These are phyloP conservation scores for Allomyces macrogynus DNA, from an alignment of 192 early-diverging fungal species.

Conservation along the genomic window DNA sequence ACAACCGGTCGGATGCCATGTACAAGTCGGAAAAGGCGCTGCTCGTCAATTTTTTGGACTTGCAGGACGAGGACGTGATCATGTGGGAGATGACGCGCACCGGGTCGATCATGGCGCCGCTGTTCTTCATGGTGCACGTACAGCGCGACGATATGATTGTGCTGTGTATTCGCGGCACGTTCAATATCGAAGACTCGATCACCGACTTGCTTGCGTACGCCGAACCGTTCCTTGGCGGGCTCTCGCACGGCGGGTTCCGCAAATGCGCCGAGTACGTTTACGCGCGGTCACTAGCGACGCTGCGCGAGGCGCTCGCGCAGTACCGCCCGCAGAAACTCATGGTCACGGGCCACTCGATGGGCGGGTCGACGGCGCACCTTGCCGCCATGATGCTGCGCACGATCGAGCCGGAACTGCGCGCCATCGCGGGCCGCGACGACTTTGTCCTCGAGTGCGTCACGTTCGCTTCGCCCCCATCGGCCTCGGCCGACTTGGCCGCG, in stretches of 20 bases:
- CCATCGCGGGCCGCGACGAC: background rate
- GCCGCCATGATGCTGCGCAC: background rate
- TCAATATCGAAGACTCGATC: background rate
- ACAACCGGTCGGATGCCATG: background rate
- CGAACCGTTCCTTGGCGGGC: background rate
- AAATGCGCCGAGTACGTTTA: background rate
- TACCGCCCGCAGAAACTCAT: background rate
- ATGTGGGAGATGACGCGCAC: background rate
- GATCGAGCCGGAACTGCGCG: background rate
- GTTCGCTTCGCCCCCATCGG: background rate
- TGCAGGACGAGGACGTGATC: background rate
- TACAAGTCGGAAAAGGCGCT: background rate
- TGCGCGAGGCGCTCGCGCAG: background rate
- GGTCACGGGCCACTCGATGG: background rate
- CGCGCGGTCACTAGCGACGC: background rate
- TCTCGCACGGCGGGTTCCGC: background rate
- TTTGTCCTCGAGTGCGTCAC: background rate
- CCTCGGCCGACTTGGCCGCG: background rate
- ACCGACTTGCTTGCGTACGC: background rate
- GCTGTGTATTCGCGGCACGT: background rate
- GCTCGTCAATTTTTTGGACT: background rate
- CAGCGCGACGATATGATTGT: background rate
- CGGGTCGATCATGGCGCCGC: background rate
- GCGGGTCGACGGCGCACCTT: background rate
- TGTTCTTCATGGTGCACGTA: background rate